phyloP scores from a whole-genome alignment of 805 yeast genomes.

The Phaffomyces antillensis region DNA sequence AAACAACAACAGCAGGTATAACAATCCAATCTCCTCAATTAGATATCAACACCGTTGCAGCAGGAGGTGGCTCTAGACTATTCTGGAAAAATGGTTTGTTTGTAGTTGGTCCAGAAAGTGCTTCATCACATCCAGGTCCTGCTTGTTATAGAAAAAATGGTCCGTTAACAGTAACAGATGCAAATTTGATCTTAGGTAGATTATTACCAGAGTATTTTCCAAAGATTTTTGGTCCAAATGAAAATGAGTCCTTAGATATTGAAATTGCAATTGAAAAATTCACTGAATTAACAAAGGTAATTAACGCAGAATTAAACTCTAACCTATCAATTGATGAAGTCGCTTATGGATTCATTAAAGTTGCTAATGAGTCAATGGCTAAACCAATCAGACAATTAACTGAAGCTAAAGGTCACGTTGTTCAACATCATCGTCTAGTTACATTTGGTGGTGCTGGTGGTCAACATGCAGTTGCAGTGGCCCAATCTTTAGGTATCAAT shows the following conservation, averaged over 20 bases:
- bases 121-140: slow-evolving; percentile 86
- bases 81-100: slow-evolving; percentile 66
- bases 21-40: slow-evolving; percentile 80
- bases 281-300: slow-evolving; percentile 42
- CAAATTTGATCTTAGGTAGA: slow-evolving; percentile 67
- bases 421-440: slow-evolving; percentile 62
- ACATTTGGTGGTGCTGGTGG: slow-evolving; percentile 95
- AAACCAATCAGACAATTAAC: slow-evolving; percentile 80
- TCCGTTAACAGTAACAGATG: slow-evolving; percentile 80
- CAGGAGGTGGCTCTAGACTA: slow-evolving; percentile 74
- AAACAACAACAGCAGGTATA: slow-evolving; percentile 77
- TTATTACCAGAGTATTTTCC: slow-evolving; percentile 72
- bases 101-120: slow-evolving; percentile 82
- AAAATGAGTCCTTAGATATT: slow-evolving; percentile 59
- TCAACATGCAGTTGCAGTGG: slow-evolving; percentile 78
- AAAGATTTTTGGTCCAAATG: slow-evolving; percentile 75
- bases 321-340: slow-evolving; percentile 54
- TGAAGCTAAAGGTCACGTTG: slow-evolving; percentile 73
- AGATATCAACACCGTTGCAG: slow-evolving; percentile 77
- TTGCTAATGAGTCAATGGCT: slow-evolving; percentile 88
- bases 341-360: slow-evolving; percentile 74
- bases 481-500: slow-evolving; percentile 59
- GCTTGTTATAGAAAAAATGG: slow-evolving; percentile 83
- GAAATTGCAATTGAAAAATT: slow-evolving; percentile 47
- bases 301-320: slow-evolving; percentile 39